Conservation (phyloP, 768 basidiomycete genomes). For the Mycena sanguinolenta region DNA sequence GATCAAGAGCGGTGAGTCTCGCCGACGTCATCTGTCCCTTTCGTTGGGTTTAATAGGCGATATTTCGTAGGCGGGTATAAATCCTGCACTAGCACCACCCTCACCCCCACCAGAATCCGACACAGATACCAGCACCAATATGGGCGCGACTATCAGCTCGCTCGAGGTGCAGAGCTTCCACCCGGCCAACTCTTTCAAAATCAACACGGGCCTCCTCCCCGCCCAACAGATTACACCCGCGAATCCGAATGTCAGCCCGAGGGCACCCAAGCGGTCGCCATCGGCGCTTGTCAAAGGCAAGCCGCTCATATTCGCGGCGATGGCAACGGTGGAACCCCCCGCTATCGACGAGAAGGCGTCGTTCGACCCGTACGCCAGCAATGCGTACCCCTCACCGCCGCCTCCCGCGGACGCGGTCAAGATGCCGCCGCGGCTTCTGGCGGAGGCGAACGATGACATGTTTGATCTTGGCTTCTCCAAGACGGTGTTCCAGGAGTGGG, state of each 20-base stretch:
- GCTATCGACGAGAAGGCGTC: slow-evolving; percentile 33
- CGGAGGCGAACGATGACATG: slow-evolving; percentile 2
- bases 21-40: slow-evolving; percentile 31
- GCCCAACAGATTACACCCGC: slow-evolving; percentile 26
- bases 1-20: slow-evolving; percentile 30
- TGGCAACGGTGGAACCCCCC: slow-evolving; percentile 48
- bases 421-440: slow-evolving; percentile 22
- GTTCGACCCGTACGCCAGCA: slow-evolving; percentile 24
- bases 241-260: slow-evolving; percentile 11
- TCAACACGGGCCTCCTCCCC: slow-evolving; percentile 33
- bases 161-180: slow-evolving; percentile 37
- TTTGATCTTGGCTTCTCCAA: slow-evolving; percentile 25
- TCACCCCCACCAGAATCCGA: slow-evolving; percentile 14
- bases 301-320: slow-evolving; percentile 76
- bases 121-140: neutral
- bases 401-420: slow-evolving; percentile 23
- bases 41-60: slow-evolving; percentile 26
- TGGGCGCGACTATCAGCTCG: slow-evolving; percentile 39
- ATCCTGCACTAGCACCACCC: slow-evolving; percentile 14
- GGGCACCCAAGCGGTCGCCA: slow-evolving; percentile 33
- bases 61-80: slow-evolving; percentile 22
- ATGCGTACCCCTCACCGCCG: slow-evolving; percentile 22
- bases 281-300: slow-evolving; percentile 54
- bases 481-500: slow-evolving; percentile 27
- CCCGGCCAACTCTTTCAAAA: slow-evolving; percentile 29